Conservation (phyloP, 192 early-diverging fungal species). For the Backusella liffmaniae region DNA sequence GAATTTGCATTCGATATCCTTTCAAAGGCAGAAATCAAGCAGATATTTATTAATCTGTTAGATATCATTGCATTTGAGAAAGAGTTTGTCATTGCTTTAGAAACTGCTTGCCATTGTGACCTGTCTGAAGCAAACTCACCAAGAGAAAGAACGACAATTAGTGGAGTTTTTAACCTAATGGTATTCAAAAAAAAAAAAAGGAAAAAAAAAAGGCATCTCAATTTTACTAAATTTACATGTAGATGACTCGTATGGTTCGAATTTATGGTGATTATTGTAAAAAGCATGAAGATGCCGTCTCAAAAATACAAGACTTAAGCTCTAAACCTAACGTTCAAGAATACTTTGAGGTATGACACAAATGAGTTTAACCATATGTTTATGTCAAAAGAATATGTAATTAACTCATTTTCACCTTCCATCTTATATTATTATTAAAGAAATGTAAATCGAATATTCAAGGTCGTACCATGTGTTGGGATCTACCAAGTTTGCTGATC, state of each 20-base stretch:
- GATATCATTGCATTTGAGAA: conserved; percentile 68
- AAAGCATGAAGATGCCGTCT: conserved; percentile 67
- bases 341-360: conserved; percentile 43
- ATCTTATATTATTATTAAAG: conserved; percentile 39
- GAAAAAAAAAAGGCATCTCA: background rate
- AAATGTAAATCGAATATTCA: conserved; percentile 60
- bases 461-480: conserved; percentile 85
- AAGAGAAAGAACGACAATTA: conserved; percentile 32
- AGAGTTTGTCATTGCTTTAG: conserved; percentile 64
- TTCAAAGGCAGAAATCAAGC: conserved; percentile 58
- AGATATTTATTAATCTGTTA: conserved; percentile 81
- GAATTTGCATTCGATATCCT: conserved; percentile 56
- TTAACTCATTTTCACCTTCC: background rate
- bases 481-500: conserved; percentile 86
- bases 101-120: conserved; percentile 45
- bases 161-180: conserved; percentile 52
- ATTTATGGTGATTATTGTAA: conserved; percentile 78
- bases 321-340: conserved; percentile 38
- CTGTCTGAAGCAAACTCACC: conserved; percentile 20
- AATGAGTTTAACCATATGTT: background rate
- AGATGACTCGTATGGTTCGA: conserved; percentile 43
- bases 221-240: background rate
- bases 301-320: conserved; percentile 63
- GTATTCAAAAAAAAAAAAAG: conserved; percentile 23
- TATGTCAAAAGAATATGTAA: background rate